These are phyloP conservation scores for Calcarisporium arbuscula DNA, from an alignment of 2,329 filamentous ascomycete genomes.

Conservation along the genomic window DNA sequence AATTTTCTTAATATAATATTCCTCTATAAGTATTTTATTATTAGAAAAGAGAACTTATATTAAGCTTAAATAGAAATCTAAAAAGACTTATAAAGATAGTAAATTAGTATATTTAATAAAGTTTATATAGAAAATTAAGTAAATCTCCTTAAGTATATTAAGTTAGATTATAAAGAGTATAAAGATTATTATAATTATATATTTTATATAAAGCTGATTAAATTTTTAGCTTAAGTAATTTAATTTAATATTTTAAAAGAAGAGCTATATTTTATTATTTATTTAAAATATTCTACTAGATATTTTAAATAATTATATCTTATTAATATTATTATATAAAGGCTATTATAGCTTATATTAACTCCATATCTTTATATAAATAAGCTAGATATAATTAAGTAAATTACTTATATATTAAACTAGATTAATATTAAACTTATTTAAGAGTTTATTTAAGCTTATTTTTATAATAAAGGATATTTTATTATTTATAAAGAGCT, in stretches of 20 bases:
- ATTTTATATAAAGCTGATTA: neutral
- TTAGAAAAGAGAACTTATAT: too few species aligned
- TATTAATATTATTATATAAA: neutral
- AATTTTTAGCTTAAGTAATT: too few species aligned
- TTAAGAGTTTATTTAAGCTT: neutral
- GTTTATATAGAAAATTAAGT: too few species aligned
- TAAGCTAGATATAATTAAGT: neutral
- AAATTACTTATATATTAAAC: neutral
- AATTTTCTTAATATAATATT: too few species aligned
- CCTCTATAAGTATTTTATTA: too few species aligned
- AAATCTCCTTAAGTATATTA: neutral
- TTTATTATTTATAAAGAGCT: neutral
- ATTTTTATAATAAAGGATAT: neutral
- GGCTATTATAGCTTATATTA: neutral
- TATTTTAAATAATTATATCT: neutral
- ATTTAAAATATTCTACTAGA: neutral
- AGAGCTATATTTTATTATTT: neutral
- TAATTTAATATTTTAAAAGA: too few species aligned
- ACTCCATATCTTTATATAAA: neutral
- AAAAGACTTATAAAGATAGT: too few species aligned
- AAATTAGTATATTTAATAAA: too few species aligned
- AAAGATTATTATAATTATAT: neutral
- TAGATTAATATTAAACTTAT: conserved; percentile 1
- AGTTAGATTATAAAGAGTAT: neutral
- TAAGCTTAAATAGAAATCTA: too few species aligned